Evolutionary conservation across 306 rosid species (phyloP), one percentile per base, ranked within the genome.

Genomic region (Dryas drummondii): DNA sequence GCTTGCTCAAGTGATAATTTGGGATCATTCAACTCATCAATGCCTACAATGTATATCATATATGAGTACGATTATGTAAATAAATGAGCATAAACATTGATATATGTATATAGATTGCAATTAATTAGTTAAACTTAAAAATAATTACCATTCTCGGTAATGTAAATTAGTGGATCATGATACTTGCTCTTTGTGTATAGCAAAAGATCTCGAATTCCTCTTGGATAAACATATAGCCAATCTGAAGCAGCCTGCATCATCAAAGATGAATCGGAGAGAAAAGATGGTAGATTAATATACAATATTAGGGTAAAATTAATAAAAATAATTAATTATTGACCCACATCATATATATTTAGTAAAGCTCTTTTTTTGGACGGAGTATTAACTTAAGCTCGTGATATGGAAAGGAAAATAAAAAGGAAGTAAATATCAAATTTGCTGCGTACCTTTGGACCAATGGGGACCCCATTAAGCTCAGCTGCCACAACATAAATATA

Each of bases 111-210:
- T 22, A 32, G 89, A 73, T 87, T 87, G 69, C 83, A 87, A 11
- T 86, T 83, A 68, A 87, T 85, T 76, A 61, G 46, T 41, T 32
- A 32, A 13, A 32, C 15, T 41, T 27, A 10, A 51, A 4, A 51
- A 4, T 71, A 12, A 41, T 70, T 83, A 90, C 96, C 96, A 81
- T 90, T 90, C 66, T 88, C 93, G 9, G 93, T 88, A 68, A 90
- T 78, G 79, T 84, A 90, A 50, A 90, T 82, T 32, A 77, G 47
- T 14, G 96, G 89, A 80, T 84, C 71, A 68, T 87, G 68, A 49
- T 78, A 90, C 65, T 84, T 86, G 14, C 45, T 58, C 83, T 83
- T 90, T 2, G 78, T 83, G 79, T 86, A 88, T 1, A 75, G 67
- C 59, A 90, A 70, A 40, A 86, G 75, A 50, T 79, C 75, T 67